phyloP scores from a whole-genome alignment of 2,329 filamentous ascomycete species.

The Trichoderma atroviride region DNA sequence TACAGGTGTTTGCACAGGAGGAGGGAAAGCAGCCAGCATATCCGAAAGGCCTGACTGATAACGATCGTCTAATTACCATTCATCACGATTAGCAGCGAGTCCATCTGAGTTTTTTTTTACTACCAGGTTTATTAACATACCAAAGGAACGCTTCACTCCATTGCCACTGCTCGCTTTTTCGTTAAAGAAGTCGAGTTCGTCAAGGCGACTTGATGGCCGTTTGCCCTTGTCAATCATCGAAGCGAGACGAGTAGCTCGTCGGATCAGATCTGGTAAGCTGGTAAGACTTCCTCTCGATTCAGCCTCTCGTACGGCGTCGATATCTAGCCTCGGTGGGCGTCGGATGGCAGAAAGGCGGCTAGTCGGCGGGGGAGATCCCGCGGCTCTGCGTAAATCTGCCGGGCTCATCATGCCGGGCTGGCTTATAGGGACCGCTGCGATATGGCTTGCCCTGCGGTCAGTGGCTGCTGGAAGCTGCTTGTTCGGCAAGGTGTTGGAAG shows the following conservation, averaged over 20 bases:
- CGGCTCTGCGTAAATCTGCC: constrained; percentile 37
- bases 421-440: constrained; percentile 45
- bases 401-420: constrained; percentile 55
- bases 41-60: constrained; percentile 61
- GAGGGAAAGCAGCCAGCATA: constrained; percentile 67
- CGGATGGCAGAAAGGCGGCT: constrained; percentile 58
- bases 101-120: neutral
- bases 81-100: neutral
- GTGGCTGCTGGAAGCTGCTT: constrained; percentile 29
- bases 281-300: constrained; percentile 88
- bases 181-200: constrained; percentile 54
- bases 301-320: constrained; percentile 78
- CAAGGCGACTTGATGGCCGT: constrained; percentile 61
- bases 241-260: constrained; percentile 81
- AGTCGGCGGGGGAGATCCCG: constrained; percentile 36
- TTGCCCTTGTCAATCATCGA: constrained; percentile 84
- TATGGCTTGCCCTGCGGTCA: constrained; percentile 28
- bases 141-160: constrained; percentile 44
- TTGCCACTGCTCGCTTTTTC: constrained; percentile 45
- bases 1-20: constrained; percentile 56
- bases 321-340: constrained; percentile 74
- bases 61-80: constrained; percentile 44
- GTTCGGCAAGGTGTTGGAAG: constrained; percentile 44
- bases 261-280: constrained; percentile 87
- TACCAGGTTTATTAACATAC: constrained; percentile 36